phyloP scores from a whole-genome alignment of 2,329 filamentous ascomycete species.

The Cyanodermella asteris region DNA sequence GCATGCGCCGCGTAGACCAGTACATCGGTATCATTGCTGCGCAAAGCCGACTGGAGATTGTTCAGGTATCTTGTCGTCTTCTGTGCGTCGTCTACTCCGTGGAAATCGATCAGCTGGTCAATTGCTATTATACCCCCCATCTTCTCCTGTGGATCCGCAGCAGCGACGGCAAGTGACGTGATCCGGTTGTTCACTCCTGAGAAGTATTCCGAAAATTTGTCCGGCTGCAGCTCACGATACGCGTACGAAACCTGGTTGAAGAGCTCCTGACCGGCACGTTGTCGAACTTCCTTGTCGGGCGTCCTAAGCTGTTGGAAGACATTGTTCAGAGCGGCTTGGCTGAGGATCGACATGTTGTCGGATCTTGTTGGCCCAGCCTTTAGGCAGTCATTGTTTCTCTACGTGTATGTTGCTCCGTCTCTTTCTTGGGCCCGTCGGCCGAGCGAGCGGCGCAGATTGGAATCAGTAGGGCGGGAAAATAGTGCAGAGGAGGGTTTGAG shows the following conservation, averaged over 20 bases:
- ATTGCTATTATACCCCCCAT: conserved; percentile 83
- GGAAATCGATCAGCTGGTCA: conserved; percentile 85
- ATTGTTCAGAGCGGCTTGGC: too few species aligned
- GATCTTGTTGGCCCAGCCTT: too few species aligned
- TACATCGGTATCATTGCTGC: conserved; percentile 74
- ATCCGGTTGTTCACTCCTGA: conserved; percentile 44
- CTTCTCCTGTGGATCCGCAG: conserved; percentile 67
- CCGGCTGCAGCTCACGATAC: conserved; percentile 57
- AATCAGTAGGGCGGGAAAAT: too few species aligned
- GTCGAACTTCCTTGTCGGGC: too few species aligned
- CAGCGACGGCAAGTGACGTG: conserved; percentile 56
- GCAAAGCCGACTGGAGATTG: conserved; percentile 67
- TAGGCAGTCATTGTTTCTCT: too few species aligned
- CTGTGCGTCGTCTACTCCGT: conserved; percentile 75
- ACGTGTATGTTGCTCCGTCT: too few species aligned
- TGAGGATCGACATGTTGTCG: too few species aligned
- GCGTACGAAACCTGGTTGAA: conserved; percentile 9
- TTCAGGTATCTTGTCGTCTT: conserved; percentile 91
- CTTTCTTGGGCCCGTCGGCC: too few species aligned
- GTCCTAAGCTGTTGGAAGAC: too few species aligned
- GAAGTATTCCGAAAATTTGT: conserved; percentile 55
- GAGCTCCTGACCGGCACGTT: conserved; percentile 4
- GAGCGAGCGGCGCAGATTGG: too few species aligned
- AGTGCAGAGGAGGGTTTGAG: too few species aligned
- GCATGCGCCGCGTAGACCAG: conserved; percentile 81